These are phyloP conservation scores for Laguncularia racemosa DNA, from an alignment of 345 rosid genomes.

Conservation along the genomic window DNA sequence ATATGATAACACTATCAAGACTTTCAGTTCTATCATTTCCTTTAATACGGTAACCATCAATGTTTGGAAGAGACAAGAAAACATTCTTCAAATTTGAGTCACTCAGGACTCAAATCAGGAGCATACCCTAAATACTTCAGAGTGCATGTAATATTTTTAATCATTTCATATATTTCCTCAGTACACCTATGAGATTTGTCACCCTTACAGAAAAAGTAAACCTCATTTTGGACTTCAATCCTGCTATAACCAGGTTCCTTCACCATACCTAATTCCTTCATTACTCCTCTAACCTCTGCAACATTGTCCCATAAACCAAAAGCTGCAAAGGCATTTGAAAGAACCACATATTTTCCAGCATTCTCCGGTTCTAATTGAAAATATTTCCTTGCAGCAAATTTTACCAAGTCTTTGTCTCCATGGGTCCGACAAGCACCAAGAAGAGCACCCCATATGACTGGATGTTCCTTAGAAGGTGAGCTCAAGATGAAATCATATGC, in stretches of 20 bases:
- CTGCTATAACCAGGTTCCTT: conserved; percentile 67
- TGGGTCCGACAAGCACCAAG: conserved; percentile 66
- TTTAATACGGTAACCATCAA: no score
- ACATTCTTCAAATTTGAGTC: conserved; percentile 1
- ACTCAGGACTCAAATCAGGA: conserved; percentile 23
- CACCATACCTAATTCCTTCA: conserved; percentile 37
- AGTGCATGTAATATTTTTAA: conserved; percentile 31
- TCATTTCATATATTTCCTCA: conserved; percentile 35
- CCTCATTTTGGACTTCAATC: conserved; percentile 52
- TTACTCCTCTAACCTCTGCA: conserved; percentile 44
- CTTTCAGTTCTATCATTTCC: no score
- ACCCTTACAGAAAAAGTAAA: conserved; percentile 41
- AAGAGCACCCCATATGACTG: conserved; percentile 62
- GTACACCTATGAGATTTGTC: conserved; percentile 40
- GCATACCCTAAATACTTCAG: conserved; percentile 39
- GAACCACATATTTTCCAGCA: conserved; percentile 62
- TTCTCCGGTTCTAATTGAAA: conserved; percentile 50
- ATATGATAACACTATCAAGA: no score
- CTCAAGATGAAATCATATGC: conserved; percentile 49
- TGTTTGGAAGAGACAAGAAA: no score
- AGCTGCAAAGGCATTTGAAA: conserved; percentile 54
- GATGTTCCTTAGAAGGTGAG: conserved; percentile 49
- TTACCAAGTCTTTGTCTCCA: conserved; percentile 42
- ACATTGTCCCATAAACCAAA: conserved; percentile 57
- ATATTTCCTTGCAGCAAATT: conserved; percentile 44